Evolutionary conservation across 1,139 yeast species (phyloP).

Genomic region (Yamadazyma blattariae): DNA sequence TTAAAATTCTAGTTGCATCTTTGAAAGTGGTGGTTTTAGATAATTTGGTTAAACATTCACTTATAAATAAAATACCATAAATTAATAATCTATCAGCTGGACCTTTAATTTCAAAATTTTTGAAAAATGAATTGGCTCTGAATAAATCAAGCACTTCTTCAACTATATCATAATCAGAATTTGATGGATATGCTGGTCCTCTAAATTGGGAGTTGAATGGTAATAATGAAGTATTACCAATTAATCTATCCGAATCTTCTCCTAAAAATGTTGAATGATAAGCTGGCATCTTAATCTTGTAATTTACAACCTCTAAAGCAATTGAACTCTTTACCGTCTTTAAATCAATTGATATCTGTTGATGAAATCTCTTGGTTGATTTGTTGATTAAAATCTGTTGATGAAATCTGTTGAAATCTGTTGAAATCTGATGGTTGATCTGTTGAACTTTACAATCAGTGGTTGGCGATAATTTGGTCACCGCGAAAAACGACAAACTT

Average conservation of each 20-base stretch:
- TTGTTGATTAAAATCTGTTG: too few species aligned
- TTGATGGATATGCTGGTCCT: constrained; percentile 89
- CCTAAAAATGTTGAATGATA: constrained; percentile 87
- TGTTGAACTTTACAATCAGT: too few species aligned
- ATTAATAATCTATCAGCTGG: constrained; percentile 93
- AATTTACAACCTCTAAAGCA: too few species aligned
- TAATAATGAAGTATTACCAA: constrained; percentile 73
- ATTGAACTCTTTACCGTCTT: too few species aligned
- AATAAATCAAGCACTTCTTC: constrained; percentile 90
- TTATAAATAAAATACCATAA: constrained; percentile 88
- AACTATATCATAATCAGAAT: constrained; percentile 81
- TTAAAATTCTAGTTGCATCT: constrained; percentile 74
- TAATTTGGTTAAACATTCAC: constrained; percentile 76
- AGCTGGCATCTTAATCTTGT: constrained; percentile 72
- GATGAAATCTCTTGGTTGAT: too few species aligned
- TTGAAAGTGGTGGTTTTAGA: constrained; percentile 39
- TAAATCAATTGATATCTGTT: too few species aligned
- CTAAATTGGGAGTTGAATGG: constrained; percentile 82
- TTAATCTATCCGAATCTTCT: constrained; percentile 43
- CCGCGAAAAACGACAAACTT: too few species aligned
- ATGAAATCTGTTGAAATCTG: too few species aligned
- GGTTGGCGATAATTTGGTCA: too few species aligned
- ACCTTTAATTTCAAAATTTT: constrained; percentile 94
- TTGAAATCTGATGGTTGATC: too few species aligned
- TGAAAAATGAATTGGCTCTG: constrained; percentile 93